Conservation (phyloP, 306 rosid species). For the Macrotyloma uniflorum region DNA sequence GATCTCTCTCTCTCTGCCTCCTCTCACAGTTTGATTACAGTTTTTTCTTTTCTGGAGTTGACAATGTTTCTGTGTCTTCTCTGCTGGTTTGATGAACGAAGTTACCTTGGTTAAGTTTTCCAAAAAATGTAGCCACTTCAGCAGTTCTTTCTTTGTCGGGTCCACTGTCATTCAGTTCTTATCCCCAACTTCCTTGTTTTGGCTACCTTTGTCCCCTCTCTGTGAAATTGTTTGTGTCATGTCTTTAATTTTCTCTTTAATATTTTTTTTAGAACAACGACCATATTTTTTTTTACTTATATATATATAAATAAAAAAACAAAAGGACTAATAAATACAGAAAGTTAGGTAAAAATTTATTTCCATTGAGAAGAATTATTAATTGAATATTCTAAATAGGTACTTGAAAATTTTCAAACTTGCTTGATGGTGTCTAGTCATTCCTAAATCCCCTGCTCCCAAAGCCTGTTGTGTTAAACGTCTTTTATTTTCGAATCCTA, state of each 20-base stretch:
- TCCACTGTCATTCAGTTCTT: conserved; percentile 25
- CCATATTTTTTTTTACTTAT: too few species aligned
- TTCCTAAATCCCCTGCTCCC: background rate
- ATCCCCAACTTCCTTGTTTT: conserved; percentile 9
- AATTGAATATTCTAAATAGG: background rate
- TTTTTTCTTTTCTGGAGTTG: background rate
- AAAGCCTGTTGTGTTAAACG: background rate
- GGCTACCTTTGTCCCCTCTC: background rate
- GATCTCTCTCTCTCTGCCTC: conserved; percentile 1
- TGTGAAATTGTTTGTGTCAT: background rate
- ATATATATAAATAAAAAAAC: background rate
- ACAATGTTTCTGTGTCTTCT: conserved; percentile 25
- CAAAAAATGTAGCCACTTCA: conserved; percentile 37
- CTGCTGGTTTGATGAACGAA: conserved; percentile 8
- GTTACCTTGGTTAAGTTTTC: conserved; percentile 31
- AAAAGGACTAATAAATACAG: background rate
- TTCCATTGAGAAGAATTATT: background rate
- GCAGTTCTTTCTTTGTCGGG: conserved; percentile 13
- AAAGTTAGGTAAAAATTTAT: background rate
- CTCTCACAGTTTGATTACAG: conserved; percentile 10
- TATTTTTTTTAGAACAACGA: background rate
- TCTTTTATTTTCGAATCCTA: background rate
- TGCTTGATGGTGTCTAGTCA: background rate
- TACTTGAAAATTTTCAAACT: background rate
- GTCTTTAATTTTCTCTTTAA: background rate